These are phyloP conservation scores for Aspergillus ellipticus DNA, from an alignment of 495 filamentous ascomycete genomes.

Conservation along the genomic window DNA sequence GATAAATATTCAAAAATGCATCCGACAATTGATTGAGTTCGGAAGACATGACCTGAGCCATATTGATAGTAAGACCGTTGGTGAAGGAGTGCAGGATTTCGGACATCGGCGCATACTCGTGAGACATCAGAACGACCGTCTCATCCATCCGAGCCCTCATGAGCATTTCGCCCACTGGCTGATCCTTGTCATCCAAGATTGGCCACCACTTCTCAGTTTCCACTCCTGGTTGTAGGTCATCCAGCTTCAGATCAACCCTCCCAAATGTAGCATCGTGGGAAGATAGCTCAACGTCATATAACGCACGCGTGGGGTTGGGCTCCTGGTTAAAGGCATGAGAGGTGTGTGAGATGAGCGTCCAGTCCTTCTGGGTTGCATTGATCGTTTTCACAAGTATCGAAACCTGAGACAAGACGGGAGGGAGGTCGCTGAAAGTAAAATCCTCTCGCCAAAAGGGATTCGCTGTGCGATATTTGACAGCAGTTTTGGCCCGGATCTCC, in stretches of 20 bases:
- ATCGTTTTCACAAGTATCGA: conserved; percentile 76
- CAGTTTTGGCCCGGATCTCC: conserved; percentile 81
- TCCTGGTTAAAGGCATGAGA: conserved; percentile 43
- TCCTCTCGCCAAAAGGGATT: conserved; percentile 96
- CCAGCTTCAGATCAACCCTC: conserved; percentile 76
- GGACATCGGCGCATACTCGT: conserved; percentile 79
- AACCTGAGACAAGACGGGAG: conserved; percentile 70
- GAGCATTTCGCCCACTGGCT: conserved; percentile 80
- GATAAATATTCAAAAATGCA: conserved; percentile 87
- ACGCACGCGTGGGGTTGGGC: conserved; percentile 36
- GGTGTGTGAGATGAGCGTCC: conserved; percentile 48
- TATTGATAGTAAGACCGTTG: conserved; percentile 77
- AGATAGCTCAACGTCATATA: conserved; percentile 50
- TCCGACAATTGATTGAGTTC: conserved; percentile 79
- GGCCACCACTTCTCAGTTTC: conserved; percentile 91
- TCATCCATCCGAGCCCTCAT: conserved; percentile 83
- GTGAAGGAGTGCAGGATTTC: conserved; percentile 82
- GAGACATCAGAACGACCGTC: conserved; percentile 78
- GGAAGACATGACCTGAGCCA: conserved; percentile 72
- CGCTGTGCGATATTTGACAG: conserved; percentile 72
- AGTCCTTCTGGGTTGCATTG: conserved; percentile 51
- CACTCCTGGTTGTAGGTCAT: conserved; percentile 72
- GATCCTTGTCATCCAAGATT: conserved; percentile 66
- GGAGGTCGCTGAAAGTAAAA: conserved; percentile 80
- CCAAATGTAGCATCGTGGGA: conserved; percentile 63